Percentiles rank a stretch among this genome's conserved stretches.
phyloP scores from a whole-genome alignment of 768 basidiomycete genomes.

The Xerocomus brunneocitrinus region DNA sequence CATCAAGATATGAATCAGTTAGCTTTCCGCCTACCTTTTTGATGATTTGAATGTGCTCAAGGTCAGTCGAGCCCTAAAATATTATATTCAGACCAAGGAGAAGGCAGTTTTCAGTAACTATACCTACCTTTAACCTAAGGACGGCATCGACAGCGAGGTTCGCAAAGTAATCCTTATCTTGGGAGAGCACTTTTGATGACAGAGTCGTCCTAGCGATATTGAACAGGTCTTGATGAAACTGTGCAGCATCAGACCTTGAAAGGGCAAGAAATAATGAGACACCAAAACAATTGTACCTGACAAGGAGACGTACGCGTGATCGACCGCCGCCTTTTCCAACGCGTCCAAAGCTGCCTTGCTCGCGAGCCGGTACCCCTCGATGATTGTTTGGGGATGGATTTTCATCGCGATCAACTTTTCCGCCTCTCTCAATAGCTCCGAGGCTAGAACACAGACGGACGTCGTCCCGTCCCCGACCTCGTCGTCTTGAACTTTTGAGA shows the following conservation, averaged over 20 bases:
- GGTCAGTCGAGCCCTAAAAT: conserved; percentile 82
- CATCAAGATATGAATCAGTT: conserved; percentile 96
- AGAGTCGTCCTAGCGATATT: conserved; percentile 96
- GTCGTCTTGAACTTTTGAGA: conserved; percentile 99
- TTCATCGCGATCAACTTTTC: conserved; percentile 89
- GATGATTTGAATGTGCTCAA: conserved; percentile 98
- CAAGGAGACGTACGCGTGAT: conserved; percentile 66
- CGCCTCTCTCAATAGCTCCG: conserved; percentile 89
- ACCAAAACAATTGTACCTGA: background rate
- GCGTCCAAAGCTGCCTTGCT: conserved; percentile 79
- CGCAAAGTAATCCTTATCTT: conserved; percentile 97
- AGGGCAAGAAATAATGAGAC: background rate
- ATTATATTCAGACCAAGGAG: background rate
- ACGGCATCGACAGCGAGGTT: conserved; percentile 98
- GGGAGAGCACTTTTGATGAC: conserved; percentile 92
- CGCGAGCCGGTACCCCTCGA: conserved; percentile 95
- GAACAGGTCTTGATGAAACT: conserved; percentile 86
- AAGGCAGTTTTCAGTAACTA: background rate
- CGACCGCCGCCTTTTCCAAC: conserved; percentile 74
- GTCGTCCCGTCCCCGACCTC: conserved; percentile 97
- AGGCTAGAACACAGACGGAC: conserved; percentile 84
- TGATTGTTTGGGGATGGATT: conserved; percentile 97
- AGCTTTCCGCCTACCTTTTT: conserved; percentile 99
- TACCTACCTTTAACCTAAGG: conserved; percentile 74
- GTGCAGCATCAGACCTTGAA: conserved; percentile 59